Conservation (phyloP, 129 eudicot genomes). For the Flaveria linearis region DNA sequence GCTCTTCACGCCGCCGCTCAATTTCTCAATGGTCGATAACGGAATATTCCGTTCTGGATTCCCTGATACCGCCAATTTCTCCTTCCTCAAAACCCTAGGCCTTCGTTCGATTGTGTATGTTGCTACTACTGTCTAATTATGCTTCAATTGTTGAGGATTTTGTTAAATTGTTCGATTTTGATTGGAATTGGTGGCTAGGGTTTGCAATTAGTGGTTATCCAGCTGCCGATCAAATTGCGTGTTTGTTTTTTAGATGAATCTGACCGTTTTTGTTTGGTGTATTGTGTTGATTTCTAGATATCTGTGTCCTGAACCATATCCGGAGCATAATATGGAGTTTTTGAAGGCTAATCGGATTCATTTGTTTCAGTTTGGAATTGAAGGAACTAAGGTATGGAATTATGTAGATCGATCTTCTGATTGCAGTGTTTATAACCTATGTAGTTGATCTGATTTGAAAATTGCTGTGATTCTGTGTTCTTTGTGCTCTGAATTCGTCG, state of each 20-base stretch:
- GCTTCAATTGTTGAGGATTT: not conserved
- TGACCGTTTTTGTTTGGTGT: constrained; percentile 19
- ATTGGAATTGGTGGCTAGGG: not conserved
- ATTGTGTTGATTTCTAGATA: constrained; percentile 44
- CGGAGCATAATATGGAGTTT: constrained; percentile 52
- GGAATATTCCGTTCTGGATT: constrained; percentile 71
- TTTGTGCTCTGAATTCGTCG: not conserved
- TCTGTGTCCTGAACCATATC: constrained; percentile 76
- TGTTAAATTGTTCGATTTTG: not conserved
- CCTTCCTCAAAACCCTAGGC: constrained; percentile 68
- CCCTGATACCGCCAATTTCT: constrained; percentile 54
- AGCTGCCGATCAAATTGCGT: constrained; percentile 21
- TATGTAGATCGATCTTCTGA: not conserved
- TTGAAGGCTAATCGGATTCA: constrained; percentile 59
- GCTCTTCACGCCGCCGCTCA: constrained; percentile 61
- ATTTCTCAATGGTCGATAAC: constrained; percentile 73
- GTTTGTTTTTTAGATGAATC: not conserved
- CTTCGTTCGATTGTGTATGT: constrained; percentile 68
- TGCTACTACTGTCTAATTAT: not conserved
- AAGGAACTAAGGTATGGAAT: constrained; percentile 59
- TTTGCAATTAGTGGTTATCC: not conserved
- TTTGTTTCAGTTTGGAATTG: constrained; percentile 63
- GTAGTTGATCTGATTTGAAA: constrained; percentile 6
- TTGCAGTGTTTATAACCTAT: not conserved
- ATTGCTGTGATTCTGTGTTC: constrained; percentile 9